Evolutionary conservation across 78 protist species (phyloP).

Genomic region (Blattamonas nauphoetae): DNA sequence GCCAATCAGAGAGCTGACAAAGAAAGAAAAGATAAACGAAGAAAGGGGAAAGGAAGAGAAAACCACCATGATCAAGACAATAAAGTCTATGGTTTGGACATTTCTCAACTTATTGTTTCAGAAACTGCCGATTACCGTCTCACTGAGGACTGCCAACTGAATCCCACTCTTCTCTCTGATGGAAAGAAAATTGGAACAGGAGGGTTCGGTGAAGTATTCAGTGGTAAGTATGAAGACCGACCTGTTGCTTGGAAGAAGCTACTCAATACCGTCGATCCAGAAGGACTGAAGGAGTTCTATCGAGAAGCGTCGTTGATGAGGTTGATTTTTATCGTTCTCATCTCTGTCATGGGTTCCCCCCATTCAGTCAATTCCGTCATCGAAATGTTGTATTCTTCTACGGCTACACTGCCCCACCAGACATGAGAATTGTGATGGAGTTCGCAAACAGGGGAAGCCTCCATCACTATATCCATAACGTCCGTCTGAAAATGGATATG

Average conservation of each 20-base stretch:
- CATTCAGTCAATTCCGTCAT: not conserved
- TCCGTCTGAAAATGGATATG: not conserved
- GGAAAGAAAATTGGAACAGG: not conserved
- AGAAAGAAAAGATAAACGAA: not conserved
- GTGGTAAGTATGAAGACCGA: not conserved
- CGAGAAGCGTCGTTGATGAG: not conserved
- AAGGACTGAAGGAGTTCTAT: not conserved
- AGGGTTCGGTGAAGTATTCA: not conserved
- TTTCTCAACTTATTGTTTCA: not conserved
- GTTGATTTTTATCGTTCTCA: not conserved
- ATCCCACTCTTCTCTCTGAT: not conserved
- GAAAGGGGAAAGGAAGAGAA: not conserved
- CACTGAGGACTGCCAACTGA: not conserved
- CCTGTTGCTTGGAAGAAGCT: conserved; percentile 6
- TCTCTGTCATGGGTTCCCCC: not conserved
- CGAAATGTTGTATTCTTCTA: not conserved
- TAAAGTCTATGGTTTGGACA: too few species aligned
- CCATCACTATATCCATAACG: not conserved
- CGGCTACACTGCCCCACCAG: conserved; percentile 2
- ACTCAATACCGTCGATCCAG: not conserved
- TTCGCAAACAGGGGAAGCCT: not conserved
- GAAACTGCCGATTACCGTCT: not conserved
- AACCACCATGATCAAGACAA: not conserved
- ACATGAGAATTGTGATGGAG: conserved; percentile 9
- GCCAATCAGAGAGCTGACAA: not conserved